Evolutionary conservation across 2,329 filamentous ascomycete species (phyloP).

Genomic region (Cytospora leucostoma): DNA sequence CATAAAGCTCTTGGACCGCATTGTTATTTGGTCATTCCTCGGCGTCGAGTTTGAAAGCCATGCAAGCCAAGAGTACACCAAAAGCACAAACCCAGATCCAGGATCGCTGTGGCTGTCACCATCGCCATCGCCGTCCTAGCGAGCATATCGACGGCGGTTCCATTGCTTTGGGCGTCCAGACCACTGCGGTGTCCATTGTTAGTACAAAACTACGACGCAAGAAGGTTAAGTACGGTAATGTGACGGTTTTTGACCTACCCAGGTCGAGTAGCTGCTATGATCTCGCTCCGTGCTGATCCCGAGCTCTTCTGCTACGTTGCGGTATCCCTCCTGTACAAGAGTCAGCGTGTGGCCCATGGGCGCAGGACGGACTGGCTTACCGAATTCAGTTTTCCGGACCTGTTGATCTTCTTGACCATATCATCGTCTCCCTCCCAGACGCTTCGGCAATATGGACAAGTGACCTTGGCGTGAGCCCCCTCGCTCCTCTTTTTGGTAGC

Average conservation of each 20-base stretch:
- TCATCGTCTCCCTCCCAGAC: slow-evolving; percentile 54
- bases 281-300: slow-evolving; percentile 57
- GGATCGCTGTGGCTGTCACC: background rate
- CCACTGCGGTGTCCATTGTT: slow-evolving; percentile 2
- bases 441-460: slow-evolving; percentile 63
- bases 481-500: slow-evolving; percentile 44
- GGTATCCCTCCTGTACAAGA: slow-evolving; percentile 54
- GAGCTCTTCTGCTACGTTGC: slow-evolving; percentile 63
- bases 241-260: background rate
- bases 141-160: background rate
- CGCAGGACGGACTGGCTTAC: background rate
- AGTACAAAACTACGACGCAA: background rate
- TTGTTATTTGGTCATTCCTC: background rate
- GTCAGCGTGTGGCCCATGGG: background rate
- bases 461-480: slow-evolving; percentile 41
- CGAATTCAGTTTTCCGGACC: slow-evolving; percentile 40
- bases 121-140: background rate
- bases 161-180: slow-evolving; percentile 1
- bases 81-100: background rate
- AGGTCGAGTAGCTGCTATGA: slow-evolving; percentile 21
- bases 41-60: background rate
- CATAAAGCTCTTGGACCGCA: background rate
- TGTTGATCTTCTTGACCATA: slow-evolving; percentile 46
- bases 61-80: background rate
- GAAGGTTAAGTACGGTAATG: background rate